Percentiles rank a stretch among this genome's conserved stretches.
These are phyloP conservation scores for Calycina herbarum DNA, from an alignment of 2,329 filamentous ascomycete genomes.

Conservation along the genomic window DNA sequence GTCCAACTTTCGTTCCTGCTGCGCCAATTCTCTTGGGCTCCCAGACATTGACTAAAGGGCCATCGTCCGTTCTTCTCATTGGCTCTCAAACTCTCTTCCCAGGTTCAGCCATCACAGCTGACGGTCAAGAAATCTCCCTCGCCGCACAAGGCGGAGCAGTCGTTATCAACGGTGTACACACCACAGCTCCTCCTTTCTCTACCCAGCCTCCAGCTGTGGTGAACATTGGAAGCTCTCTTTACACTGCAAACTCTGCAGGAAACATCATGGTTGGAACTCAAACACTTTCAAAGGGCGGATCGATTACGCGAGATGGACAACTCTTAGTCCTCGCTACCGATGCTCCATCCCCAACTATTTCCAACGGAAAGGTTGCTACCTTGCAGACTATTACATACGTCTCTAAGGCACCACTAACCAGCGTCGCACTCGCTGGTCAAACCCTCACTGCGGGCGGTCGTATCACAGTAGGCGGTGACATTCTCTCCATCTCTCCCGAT, in stretches of 20 bases:
- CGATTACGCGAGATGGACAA: slow-evolving; percentile 22
- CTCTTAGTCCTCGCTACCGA: slow-evolving; percentile 22
- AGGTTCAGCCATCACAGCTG: slow-evolving; percentile 29
- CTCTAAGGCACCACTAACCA: slow-evolving; percentile 15
- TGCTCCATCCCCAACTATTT: slow-evolving; percentile 14
- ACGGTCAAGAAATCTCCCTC: slow-evolving; percentile 28
- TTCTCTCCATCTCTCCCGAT: slow-evolving; percentile 29
- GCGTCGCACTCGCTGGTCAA: slow-evolving; percentile 29
- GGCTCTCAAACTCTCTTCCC: slow-evolving; percentile 30
- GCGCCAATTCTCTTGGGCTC: slow-evolving; percentile 27
- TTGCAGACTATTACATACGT: slow-evolving; percentile 12
- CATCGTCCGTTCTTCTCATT: slow-evolving; percentile 25
- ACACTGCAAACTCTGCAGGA: slow-evolving; percentile 25
- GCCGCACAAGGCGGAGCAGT: slow-evolving; percentile 24
- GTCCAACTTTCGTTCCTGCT: slow-evolving; percentile 14
- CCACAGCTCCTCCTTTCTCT: slow-evolving; percentile 14
- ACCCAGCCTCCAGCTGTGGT: slow-evolving; percentile 19
- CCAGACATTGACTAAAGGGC: slow-evolving; percentile 23
- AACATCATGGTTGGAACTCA: slow-evolving; percentile 25
- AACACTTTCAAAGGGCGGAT: slow-evolving; percentile 19
- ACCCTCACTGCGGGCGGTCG: slow-evolving; percentile 32
- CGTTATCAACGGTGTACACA: slow-evolving; percentile 24
- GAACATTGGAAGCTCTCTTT: slow-evolving; percentile 24
- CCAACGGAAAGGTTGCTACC: neutral
- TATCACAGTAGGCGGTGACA: slow-evolving; percentile 33